Evolutionary conservation across 495 filamentous ascomycete species (phyloP).

Genomic region (Aspergillus egyptiacus): DNA sequence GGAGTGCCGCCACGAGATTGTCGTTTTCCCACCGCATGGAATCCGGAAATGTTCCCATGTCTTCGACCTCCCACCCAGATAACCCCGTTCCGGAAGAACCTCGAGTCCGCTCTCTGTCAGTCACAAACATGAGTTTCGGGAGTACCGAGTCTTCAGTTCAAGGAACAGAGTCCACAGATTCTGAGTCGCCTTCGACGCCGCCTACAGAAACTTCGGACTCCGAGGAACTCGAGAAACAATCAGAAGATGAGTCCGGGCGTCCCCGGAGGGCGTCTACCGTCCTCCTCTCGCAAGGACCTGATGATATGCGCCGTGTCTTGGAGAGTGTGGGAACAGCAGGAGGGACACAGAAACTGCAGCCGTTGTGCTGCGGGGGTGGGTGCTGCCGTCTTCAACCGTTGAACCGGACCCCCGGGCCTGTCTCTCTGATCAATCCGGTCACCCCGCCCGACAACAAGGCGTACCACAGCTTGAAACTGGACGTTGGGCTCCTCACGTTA

Average conservation of each 20-base stretch:
- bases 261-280: conserved; percentile 71
- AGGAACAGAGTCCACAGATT: conserved; percentile 36
- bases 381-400: conserved; percentile 71
- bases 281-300: conserved; percentile 67
- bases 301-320: conserved; percentile 64
- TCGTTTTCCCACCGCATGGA: conserved; percentile 24
- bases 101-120: conserved; percentile 35
- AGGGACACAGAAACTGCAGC: conserved; percentile 51
- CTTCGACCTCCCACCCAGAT: conserved; percentile 48
- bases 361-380: conserved; percentile 83
- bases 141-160: conserved; percentile 30
- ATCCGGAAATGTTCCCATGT: conserved; percentile 35
- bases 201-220: conserved; percentile 47
- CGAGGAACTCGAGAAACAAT: conserved; percentile 33
- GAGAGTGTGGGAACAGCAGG: conserved; percentile 34
- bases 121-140: conserved; percentile 40
- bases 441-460: conserved; percentile 76
- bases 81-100: conserved; percentile 55
- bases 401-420: conserved; percentile 37
- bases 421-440: conserved; percentile 51
- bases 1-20: conserved; percentile 23
- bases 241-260: conserved; percentile 30
- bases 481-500: conserved; percentile 64
- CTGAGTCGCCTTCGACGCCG: conserved; percentile 48
- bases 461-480: conserved; percentile 69